phyloP scores from a whole-genome alignment of 192 early-diverging fungal species.

The Coemansia sp. region DNA sequence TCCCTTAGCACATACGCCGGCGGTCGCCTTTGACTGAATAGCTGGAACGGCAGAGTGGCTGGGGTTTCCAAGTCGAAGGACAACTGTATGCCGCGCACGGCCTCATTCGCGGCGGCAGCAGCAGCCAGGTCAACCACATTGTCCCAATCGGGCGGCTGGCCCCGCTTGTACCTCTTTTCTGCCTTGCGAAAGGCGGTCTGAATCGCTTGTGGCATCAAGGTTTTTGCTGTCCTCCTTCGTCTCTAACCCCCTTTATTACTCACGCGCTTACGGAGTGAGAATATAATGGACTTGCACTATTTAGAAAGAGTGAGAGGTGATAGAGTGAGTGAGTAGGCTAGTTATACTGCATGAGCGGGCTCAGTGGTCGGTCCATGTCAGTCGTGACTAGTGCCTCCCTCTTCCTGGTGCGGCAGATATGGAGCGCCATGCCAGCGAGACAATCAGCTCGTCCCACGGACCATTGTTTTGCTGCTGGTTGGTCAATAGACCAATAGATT shows the following conservation, averaged over 20 bases:
- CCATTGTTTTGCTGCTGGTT: background rate
- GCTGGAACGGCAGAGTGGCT: slow-evolving; percentile 16
- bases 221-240: background rate
- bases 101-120: slow-evolving; percentile 1
- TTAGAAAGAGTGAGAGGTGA: background rate
- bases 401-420: background rate
- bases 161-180: slow-evolving; percentile 64
- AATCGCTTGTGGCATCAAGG: slow-evolving; percentile 21
- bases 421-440: background rate
- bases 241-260: background rate
- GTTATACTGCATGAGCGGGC: background rate
- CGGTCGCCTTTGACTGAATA: slow-evolving; percentile 31
- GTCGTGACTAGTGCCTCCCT: background rate
- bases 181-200: slow-evolving; percentile 71
- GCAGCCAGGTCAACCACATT: slow-evolving; percentile 60
- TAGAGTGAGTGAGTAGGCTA: background rate
- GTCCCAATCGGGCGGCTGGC: slow-evolving; percentile 57
- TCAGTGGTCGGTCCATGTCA: slow-evolving; percentile 4
- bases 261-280: slow-evolving; percentile 1
- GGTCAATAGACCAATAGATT: background rate
- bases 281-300: slow-evolving; percentile 11
- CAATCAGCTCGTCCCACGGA: background rate
- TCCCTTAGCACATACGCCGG: slow-evolving; percentile 37
- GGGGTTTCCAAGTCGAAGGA: slow-evolving; percentile 31
- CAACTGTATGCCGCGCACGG: slow-evolving; percentile 30